Conservation (phyloP, 139 green algal genomes). For the Closterium sp. region DNA sequence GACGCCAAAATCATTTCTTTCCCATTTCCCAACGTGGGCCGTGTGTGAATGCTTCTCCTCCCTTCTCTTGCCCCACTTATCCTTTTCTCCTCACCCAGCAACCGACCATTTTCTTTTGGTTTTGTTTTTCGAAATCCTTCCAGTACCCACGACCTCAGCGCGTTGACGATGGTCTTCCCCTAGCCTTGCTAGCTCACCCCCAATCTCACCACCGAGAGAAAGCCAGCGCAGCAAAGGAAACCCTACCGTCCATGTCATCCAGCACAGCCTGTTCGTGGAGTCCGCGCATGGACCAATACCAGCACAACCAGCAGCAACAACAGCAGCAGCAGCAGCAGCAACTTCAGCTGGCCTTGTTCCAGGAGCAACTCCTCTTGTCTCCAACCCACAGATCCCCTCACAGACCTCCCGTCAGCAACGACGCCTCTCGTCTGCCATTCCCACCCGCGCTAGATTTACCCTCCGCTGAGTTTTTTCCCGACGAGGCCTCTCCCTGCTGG, state of each 20-base stretch:
- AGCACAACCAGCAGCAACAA: neutral
- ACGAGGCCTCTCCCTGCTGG: neutral
- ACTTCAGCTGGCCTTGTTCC: too few species aligned
- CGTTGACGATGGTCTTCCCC: neutral
- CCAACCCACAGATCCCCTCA: neutral
- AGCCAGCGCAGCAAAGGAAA: neutral
- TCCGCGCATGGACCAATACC: neutral
- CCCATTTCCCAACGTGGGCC: neutral
- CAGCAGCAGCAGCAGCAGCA: too few species aligned
- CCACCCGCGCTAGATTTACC: neutral
- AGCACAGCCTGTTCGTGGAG: neutral
- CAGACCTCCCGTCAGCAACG: neutral
- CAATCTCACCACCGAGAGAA: neutral
- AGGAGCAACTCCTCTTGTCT: neutral
- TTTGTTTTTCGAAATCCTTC: too few species aligned
- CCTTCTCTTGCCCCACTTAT: too few species aligned
- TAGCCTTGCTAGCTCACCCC: neutral
- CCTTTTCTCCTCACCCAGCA: neutral
- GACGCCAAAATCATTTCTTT: neutral
- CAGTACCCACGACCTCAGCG: neutral
- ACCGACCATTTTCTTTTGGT: neutral
- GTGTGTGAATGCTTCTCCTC: neutral
- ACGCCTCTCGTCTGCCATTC: neutral
- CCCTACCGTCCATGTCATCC: neutral
- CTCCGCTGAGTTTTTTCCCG: neutral